These are phyloP conservation scores for Aegilops sharonensis DNA, from an alignment of 176 grass and related monocot species.

Conservation along the genomic window DNA sequence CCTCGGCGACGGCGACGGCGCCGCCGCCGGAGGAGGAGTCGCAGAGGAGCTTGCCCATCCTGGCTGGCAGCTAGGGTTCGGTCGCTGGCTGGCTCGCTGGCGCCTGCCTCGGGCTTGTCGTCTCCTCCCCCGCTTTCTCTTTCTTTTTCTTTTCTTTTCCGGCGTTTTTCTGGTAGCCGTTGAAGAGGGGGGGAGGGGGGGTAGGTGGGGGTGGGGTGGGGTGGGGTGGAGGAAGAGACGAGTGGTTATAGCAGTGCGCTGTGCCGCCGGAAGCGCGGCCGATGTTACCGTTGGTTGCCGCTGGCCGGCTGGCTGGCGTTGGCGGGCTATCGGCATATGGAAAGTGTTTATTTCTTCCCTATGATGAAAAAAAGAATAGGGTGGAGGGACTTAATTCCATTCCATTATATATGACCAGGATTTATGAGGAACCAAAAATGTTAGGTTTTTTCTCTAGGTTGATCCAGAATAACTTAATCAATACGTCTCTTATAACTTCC, in stretches of 20 bases:
- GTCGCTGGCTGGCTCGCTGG: not conserved
- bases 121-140: not conserved
- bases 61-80: conserved; percentile 51
- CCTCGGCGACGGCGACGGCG: conserved; percentile 67
- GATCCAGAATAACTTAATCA: too few species aligned
- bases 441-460: too few species aligned
- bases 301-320: too few species aligned
- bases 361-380: too few species aligned
- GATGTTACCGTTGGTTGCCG: not conserved
- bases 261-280: not conserved
- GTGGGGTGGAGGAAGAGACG: not conserved
- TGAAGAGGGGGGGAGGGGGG: not conserved
- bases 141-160: not conserved
- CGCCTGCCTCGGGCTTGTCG: not conserved
- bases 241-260: not conserved
- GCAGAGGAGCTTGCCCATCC: conserved; percentile 96
- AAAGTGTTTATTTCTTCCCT: not conserved
- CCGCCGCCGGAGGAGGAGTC: conserved; percentile 64
- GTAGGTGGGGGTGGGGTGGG: not conserved
- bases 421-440: too few species aligned
- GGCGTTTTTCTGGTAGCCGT: not conserved
- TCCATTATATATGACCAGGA: not conserved
- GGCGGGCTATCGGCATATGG: not conserved
- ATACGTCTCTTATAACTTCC: too few species aligned
- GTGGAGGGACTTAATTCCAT: not conserved